phyloP scores from a whole-genome alignment of 2,329 filamentous ascomycete genomes.

The Zymoseptoria ardabiliae region DNA sequence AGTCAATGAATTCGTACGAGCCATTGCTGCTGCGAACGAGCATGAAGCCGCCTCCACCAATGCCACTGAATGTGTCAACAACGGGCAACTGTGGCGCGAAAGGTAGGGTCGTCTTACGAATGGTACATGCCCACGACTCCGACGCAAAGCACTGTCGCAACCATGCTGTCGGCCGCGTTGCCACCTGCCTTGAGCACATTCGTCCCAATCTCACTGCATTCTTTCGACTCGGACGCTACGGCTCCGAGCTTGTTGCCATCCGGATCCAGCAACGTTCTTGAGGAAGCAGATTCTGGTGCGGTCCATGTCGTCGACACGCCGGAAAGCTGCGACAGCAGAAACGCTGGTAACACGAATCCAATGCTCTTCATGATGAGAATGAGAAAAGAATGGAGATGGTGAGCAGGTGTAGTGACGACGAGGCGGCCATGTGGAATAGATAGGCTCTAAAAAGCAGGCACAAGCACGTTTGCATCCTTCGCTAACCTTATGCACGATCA shows the following conservation, averaged over 20 bases:
- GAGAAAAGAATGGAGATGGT: neutral
- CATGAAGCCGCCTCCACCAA: conserved; percentile 80
- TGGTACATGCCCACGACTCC: conserved; percentile 44
- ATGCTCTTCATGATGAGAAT: conserved; percentile 12
- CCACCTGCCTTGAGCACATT: conserved; percentile 43
- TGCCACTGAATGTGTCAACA: conserved; percentile 44
- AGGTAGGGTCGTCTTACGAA: conserved; percentile 4
- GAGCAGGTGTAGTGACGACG: neutral
- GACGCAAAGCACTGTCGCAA: conserved; percentile 42
- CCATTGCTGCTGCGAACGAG: conserved; percentile 49
- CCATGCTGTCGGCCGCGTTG: conserved; percentile 44
- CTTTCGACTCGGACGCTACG: conserved; percentile 39
- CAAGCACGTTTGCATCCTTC: neutral
- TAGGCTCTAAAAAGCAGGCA: neutral
- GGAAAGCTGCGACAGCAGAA: conserved; percentile 14
- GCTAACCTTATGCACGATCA: no score
- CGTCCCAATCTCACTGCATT: conserved; percentile 43
- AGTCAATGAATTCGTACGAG: conserved; percentile 81
- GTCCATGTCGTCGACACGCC: conserved; percentile 11
- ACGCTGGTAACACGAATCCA: conserved; percentile 9
- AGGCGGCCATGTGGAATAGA: neutral
- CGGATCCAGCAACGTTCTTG: conserved; percentile 10
- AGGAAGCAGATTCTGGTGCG: conserved; percentile 6
- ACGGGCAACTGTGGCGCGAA: conserved; percentile 9
- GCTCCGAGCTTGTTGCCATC: conserved; percentile 33